Percentiles rank a stretch among this genome's conserved stretches.
Evolutionary conservation across 1,284 basidiomycete species (phyloP).

Genomic region (Cutaneotrichosporon dermatis): DNA sequence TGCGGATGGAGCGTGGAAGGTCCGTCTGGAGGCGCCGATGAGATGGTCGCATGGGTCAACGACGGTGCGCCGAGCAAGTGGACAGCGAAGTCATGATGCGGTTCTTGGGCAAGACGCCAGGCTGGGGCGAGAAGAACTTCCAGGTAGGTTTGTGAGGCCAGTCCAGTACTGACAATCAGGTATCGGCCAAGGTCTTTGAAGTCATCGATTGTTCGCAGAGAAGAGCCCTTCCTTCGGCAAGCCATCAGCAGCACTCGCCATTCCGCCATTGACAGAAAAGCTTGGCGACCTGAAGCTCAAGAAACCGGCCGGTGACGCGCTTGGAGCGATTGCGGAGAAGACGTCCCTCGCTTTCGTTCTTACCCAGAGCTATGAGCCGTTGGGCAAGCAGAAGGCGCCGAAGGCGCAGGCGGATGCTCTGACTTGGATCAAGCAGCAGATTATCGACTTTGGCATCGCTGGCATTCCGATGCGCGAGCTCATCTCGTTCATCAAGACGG

Average conservation of each 20-base stretch:
- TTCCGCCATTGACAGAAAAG: conserved; percentile 88
- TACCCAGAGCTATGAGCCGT: conserved; percentile 84
- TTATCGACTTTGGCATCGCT: conserved; percentile 88
- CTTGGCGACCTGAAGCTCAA: conserved; percentile 95
- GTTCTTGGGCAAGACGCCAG: conserved; percentile 82
- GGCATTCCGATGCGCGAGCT: conserved; percentile 78
- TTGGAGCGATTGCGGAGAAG: conserved; percentile 80
- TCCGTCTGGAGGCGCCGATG: conserved; percentile 77
- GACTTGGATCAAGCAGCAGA: conserved; percentile 78
- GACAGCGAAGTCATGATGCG: conserved; percentile 88
- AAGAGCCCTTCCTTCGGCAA: conserved; percentile 77
- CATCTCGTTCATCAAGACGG: conserved; percentile 84
- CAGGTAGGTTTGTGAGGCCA: conserved; percentile 59
- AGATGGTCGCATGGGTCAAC: conserved; percentile 79
- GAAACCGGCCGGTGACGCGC: conserved; percentile 88
- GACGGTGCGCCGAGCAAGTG: conserved; percentile 58
- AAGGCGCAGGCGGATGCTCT: conserved; percentile 93
- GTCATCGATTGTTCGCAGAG: conserved; percentile 72
- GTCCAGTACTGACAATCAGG: conserved; percentile 52
- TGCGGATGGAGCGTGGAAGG: conserved; percentile 88
- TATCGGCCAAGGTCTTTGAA: conserved; percentile 78
- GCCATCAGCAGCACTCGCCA: conserved; percentile 75
- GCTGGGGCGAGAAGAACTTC: conserved; percentile 98
- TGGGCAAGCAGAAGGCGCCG: conserved; percentile 92
- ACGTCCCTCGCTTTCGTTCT: conserved; percentile 93